Percentiles rank a stretch among this genome's conserved stretches.
These are phyloP conservation scores for Trypanosoma lewisi DNA, from an alignment of 208 protist species.

Conservation along the genomic window DNA sequence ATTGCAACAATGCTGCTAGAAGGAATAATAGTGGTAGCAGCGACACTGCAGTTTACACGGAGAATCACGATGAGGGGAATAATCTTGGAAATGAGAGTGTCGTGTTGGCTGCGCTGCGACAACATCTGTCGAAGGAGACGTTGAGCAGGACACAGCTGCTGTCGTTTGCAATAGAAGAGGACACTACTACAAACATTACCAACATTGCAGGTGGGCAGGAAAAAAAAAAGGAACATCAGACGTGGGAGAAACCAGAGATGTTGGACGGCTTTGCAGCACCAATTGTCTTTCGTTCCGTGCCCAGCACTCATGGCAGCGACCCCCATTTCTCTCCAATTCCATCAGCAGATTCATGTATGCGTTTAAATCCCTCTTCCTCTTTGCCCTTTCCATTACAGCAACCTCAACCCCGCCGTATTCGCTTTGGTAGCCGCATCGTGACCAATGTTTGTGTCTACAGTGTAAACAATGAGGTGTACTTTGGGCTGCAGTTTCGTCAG, in stretches of 20 bases:
- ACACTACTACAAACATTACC: too few species aligned
- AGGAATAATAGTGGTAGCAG: neutral
- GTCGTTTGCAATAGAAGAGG: neutral
- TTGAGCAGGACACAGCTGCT: neutral
- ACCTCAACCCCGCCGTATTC: conserved; percentile 10
- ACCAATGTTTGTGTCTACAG: conserved; percentile 18
- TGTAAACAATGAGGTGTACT: conserved; percentile 19
- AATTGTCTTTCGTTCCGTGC: neutral
- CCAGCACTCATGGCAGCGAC: neutral
- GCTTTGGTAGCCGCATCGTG: conserved; percentile 24
- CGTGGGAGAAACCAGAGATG: neutral
- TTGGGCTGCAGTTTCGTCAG: conserved; percentile 16
- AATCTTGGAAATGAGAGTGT: neutral
- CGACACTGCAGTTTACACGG: neutral
- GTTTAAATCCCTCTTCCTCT: neutral
- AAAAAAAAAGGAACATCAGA: neutral
- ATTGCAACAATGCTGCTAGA: too few species aligned
- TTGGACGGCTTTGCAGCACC: neutral
- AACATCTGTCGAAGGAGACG: conserved; percentile 2
- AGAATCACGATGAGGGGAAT: neutral
- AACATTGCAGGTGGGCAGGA: neutral
- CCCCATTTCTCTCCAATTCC: neutral
- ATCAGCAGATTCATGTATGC: neutral
- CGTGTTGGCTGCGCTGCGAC: neutral
- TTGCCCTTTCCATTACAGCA: neutral